These are phyloP conservation scores for Aspergillus glaucus DNA, from an alignment of 2,329 filamentous ascomycete species.

Conservation along the genomic window DNA sequence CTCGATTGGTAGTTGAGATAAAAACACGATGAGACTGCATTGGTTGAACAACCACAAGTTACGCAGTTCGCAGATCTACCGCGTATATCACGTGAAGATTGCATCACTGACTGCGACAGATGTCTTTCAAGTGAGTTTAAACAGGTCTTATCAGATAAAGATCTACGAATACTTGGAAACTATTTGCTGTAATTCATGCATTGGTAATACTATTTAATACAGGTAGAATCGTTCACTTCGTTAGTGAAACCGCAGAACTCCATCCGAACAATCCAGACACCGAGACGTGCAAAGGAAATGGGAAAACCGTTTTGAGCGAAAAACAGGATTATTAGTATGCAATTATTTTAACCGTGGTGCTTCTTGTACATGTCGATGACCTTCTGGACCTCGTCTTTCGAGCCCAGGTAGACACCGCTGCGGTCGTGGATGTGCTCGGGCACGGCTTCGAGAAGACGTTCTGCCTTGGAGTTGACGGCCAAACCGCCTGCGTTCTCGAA, in stretches of 20 bases:
- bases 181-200: not conserved
- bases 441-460: slow-evolving; percentile 79
- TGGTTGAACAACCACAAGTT: too few species aligned
- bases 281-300: not conserved
- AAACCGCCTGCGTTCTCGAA: slow-evolving; percentile 97
- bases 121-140: too few species aligned
- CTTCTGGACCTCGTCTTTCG: slow-evolving; percentile 91
- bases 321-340: not conserved
- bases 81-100: too few species aligned
- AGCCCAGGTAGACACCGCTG: slow-evolving; percentile 93
- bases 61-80: too few species aligned
- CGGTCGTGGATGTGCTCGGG: slow-evolving; percentile 92
- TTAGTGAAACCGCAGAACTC: not conserved
- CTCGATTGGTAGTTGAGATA: too few species aligned
- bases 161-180: too few species aligned
- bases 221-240: not conserved
- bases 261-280: slow-evolving; percentile 1
- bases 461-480: slow-evolving; percentile 86
- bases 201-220: not conserved
- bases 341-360: slow-evolving; percentile 24
- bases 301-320: not conserved
- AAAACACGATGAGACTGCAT: too few species aligned
- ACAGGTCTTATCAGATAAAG: too few species aligned
- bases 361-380: slow-evolving; percentile 74
- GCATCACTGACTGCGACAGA: too few species aligned